Base-by-base conservation (phyloP, 495 filamentous ascomycete genomes). In the Hypoxylon fragiforme region DNA sequence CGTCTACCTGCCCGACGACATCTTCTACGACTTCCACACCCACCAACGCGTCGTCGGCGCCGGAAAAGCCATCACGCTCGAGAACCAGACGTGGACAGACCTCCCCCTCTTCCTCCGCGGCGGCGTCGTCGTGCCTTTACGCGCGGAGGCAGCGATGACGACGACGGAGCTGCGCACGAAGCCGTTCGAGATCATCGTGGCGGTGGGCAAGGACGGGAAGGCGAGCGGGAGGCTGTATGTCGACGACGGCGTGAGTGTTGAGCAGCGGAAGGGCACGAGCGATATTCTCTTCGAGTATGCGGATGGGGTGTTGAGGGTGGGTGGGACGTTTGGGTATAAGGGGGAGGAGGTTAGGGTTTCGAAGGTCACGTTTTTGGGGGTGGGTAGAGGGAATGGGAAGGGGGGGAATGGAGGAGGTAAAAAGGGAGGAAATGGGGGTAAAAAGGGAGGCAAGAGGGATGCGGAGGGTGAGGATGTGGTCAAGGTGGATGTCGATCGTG, bases 11-110 rank as follows among this genome's bases (percentile, higher is more conserved):
- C 87, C 89, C 31, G 61, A 85, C 28, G 88, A 87, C 62, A 62
- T 83, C 50, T 91, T 89, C 73, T 94, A 92, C 72, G 87, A 92
- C 71, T 90, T 79, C 77, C 82, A 81, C 69, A 89, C 86, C 1
- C 76, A 80, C 43, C 68, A 75, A 41, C 63, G 69, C 1, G 63
- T 92, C 22, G 74, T 71, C 3, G 86, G 87, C n/a, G 60, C 66
- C 2, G 86, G 85, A 7, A 62, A 62, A 4, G 73, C 60, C 24
- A 62, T 85, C 32, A 82, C 74, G 1, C 68, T 90, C 32, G 60
- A 57, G 18, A 64, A 83, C 56, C 70, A 89, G 57, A 70, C 61
- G 37, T 76, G 83, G 57, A 83, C 85, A 11, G 77, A 82, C 42
- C 89, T 94, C 64, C 88, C 89, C 20, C 74, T 92, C 5, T 85